Evolutionary conservation across 257 asterid species (phyloP).

Genomic region (Leptodermis oblonga): DNA sequence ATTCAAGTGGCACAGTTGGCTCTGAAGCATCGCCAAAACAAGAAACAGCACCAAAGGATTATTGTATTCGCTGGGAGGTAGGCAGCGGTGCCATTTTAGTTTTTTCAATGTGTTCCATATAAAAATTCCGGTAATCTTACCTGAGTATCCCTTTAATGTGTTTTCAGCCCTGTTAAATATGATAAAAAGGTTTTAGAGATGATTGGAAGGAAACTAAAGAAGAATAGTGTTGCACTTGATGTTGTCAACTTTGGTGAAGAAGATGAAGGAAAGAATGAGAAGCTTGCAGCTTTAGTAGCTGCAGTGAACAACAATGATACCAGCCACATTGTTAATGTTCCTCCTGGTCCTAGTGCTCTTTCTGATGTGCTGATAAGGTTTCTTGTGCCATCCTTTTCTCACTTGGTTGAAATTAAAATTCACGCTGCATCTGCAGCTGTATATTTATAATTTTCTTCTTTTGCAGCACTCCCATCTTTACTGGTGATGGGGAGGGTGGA

Average conservation of each 20-base stretch:
- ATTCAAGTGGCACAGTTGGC: slow-evolving; percentile 98
- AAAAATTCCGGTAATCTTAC: not conserved
- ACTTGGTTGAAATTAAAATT: not conserved
- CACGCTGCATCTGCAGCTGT: not conserved
- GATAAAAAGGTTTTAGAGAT: slow-evolving; percentile 87
- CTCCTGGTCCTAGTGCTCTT: slow-evolving; percentile 90
- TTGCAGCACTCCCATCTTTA: slow-evolving; percentile 85
- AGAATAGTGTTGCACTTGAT: slow-evolving; percentile 97
- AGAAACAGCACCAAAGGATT: slow-evolving; percentile 96
- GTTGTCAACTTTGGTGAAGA: slow-evolving; percentile 96
- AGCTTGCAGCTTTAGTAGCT: slow-evolving; percentile 86
- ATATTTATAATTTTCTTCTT: slow-evolving; percentile 9
- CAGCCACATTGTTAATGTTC: slow-evolving; percentile 93
- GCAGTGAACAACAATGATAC: slow-evolving; percentile 90
- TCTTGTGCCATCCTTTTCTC: slow-evolving; percentile 10
- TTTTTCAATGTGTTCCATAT: not conserved
- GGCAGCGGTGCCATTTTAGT: slow-evolving; percentile 2
- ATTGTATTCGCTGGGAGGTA: slow-evolving; percentile 97
- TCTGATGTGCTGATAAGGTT: slow-evolving; percentile 96
- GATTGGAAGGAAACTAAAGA: slow-evolving; percentile 89
- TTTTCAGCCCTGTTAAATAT: slow-evolving; percentile 78
- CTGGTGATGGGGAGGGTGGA: slow-evolving; percentile 97
- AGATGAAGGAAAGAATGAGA: slow-evolving; percentile 83
- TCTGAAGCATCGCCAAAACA: slow-evolving; percentile 96
- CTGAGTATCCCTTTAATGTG: slow-evolving; percentile 10